Evolutionary conservation across 2,329 filamentous ascomycete species (phyloP).

Genomic region (Gaeumannomyces tritici): DNA sequence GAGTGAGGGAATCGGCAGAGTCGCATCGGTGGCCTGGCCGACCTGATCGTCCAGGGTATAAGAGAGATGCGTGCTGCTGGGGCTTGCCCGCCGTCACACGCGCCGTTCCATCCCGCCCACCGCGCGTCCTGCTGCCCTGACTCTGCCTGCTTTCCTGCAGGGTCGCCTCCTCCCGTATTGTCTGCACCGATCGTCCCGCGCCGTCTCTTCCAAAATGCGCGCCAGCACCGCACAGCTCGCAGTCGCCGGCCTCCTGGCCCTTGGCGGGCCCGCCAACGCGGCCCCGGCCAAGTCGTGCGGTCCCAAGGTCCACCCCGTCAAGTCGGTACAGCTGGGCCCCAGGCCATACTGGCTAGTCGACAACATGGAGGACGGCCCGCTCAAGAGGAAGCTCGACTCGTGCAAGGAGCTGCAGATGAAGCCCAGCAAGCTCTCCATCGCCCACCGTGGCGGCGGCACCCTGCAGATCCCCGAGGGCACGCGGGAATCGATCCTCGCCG

Average conservation of each 20-base stretch:
- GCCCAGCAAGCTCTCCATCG: slow-evolving; percentile 47
- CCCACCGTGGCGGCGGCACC: slow-evolving; percentile 52
- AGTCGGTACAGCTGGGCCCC: slow-evolving; percentile 48
- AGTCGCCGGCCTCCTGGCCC: slow-evolving; percentile 1
- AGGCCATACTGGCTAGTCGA: slow-evolving; percentile 56
- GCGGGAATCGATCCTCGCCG: slow-evolving; percentile 47
- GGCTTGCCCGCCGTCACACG: not conserved
- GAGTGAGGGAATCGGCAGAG: not conserved
- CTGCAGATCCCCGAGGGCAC: slow-evolving; percentile 58
- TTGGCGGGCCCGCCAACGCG: not conserved
- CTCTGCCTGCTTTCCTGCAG: not conserved
- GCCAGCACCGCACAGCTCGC: not conserved
- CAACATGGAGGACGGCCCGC: slow-evolving; percentile 48
- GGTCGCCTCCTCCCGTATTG: not conserved
- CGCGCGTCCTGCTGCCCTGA: not conserved
- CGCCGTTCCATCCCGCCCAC: not conserved
- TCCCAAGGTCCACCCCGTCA: slow-evolving; percentile 20
- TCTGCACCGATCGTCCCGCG: too few relatives aligned
- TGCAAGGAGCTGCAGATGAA: slow-evolving; percentile 46
- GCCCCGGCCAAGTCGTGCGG: not conserved
- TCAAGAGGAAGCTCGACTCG: slow-evolving; percentile 49
- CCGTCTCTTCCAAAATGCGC: not conserved
- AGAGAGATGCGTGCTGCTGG: not conserved
- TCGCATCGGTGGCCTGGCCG: not conserved
- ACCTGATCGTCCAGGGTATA: not conserved